phyloP scores from a whole-genome alignment of 768 basidiomycete genomes.

The Mycena metata region DNA sequence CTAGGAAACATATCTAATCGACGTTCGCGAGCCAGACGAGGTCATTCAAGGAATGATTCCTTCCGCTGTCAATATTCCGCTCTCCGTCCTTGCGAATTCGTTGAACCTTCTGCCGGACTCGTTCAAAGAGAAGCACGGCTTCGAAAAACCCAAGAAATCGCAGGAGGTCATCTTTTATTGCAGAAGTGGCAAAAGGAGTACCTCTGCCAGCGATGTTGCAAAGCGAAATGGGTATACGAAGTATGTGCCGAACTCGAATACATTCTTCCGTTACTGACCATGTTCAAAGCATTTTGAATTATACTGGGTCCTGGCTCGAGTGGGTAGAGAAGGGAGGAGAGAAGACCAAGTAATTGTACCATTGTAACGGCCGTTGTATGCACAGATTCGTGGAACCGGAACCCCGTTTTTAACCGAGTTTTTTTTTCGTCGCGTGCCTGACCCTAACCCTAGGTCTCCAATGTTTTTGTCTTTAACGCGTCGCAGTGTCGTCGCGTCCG shows the following conservation, averaged over 20 bases:
- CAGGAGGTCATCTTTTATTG: conserved; percentile 94
- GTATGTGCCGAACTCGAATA: conserved; percentile 56
- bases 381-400: not conserved
- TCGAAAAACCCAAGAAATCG: conserved; percentile 75
- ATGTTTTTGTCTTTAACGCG: conserved; percentile 32
- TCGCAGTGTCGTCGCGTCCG: conserved; percentile 32
- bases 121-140: conserved; percentile 78
- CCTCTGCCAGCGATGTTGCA: conserved; percentile 86
- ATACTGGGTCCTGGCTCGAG: conserved; percentile 90
- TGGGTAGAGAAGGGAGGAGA: conserved; percentile 74
- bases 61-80: conserved; percentile 90
- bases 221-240: conserved; percentile 85
- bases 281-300: conserved; percentile 71
- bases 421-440: not conserved
- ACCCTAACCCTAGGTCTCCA: conserved; percentile 47
- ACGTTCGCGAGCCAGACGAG: conserved; percentile 95
- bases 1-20: conserved; percentile 81
- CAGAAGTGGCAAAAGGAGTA: conserved; percentile 87
- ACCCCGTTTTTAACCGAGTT: too few relatives aligned
- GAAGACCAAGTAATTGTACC: conserved; percentile 38
- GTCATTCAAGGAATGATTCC: conserved; percentile 94
- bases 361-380: conserved; percentile 8
- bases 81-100: conserved; percentile 80
- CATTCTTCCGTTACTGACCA: not conserved
- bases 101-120: conserved; percentile 67